Conservation (phyloP, 2,329 filamentous ascomycete species). For the Monosporascus sp. region DNA sequence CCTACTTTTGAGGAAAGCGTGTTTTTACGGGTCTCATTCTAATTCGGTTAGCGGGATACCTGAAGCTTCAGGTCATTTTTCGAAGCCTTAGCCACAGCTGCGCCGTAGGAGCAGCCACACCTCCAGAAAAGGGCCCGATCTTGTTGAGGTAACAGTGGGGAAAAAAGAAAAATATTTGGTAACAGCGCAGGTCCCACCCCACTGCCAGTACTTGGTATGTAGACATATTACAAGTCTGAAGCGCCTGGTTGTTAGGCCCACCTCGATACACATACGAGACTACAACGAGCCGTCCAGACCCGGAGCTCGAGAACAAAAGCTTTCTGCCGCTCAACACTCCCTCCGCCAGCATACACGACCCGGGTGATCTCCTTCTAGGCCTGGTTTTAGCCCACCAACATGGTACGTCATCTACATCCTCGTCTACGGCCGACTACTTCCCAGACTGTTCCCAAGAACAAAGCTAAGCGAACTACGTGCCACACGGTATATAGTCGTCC, state of each 20-base stretch:
- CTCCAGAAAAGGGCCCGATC: no score
- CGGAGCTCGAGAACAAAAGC: neutral
- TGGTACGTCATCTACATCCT: neutral
- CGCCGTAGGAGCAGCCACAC: no score
- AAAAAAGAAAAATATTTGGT: no score
- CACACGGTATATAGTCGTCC: constrained; percentile 37
- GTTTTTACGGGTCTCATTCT: no score
- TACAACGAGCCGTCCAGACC: neutral
- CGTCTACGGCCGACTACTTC: neutral
- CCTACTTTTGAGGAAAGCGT: no score
- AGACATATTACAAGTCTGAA: neutral
- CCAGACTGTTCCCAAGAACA: neutral
- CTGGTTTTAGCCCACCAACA: neutral
- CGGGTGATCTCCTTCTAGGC: neutral
- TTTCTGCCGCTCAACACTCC: neutral
- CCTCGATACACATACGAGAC: neutral
- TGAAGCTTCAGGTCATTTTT: no score
- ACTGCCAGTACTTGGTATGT: neutral
- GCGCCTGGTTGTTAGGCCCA: no score
- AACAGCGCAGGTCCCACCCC: no score
- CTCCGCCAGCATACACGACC: neutral
- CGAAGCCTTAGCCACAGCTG: no score
- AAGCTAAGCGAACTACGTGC: neutral
- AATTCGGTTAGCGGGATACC: no score
- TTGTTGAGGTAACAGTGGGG: no score